Evolutionary conservation across 768 basidiomycete genomes (phyloP).

Genomic region (Pleurotus pulmonarius): DNA sequence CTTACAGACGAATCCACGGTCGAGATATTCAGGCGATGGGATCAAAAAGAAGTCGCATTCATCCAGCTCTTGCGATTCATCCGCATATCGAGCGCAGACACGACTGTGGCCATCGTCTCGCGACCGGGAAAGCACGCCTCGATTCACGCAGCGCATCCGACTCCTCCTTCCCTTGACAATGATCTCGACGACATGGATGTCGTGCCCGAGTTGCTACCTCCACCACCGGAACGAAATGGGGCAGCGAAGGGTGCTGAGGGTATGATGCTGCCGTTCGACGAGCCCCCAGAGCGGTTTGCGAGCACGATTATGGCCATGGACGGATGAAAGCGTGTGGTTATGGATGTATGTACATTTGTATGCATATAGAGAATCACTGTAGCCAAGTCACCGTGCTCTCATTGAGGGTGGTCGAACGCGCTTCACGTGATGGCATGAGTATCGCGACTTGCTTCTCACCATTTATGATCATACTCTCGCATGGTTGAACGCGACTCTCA

Average conservation of each 20-base stretch:
- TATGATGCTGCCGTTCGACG: conserved; percentile 4
- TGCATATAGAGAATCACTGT: neutral
- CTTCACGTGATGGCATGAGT: too few species aligned
- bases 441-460: too few species aligned
- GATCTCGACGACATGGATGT: conserved; percentile 6
- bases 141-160: conserved; percentile 13
- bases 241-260: neutral
- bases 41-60: conserved; percentile 70
- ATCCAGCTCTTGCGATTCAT: conserved; percentile 72
- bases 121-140: conserved; percentile 56
- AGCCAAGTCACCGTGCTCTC: neutral
- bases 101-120: conserved; percentile 45
- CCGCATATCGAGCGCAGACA: conserved; percentile 61
- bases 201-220: conserved; percentile 2
- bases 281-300: conserved; percentile 21
- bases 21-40: conserved; percentile 72
- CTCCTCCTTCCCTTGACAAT: neutral
- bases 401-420: neutral
- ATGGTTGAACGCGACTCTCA: too few species aligned
- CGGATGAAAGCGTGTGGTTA: neutral
- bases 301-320: conserved; percentile 33
- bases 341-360: neutral
- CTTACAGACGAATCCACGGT: conserved; percentile 71
- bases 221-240: neutral
- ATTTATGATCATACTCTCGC: too few species aligned